Percentiles rank a stretch among this genome's conserved stretches.
Conservation (phyloP, 2,329 filamentous ascomycete genomes). For the Elsinoe arachidis region DNA sequence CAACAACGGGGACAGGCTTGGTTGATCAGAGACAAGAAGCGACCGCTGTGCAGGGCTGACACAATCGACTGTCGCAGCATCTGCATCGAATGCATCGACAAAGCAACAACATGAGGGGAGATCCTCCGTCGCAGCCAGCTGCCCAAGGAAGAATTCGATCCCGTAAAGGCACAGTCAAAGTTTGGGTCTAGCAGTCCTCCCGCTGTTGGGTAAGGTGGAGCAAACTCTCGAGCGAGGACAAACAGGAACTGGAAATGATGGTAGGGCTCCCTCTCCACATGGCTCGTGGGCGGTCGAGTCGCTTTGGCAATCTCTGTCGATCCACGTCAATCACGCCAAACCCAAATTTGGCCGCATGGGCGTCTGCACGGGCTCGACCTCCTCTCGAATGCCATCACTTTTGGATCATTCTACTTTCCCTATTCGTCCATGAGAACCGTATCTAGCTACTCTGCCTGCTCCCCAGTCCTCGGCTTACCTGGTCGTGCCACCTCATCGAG, state of each 20-base stretch:
- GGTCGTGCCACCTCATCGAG: background rate
- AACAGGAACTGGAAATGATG: conserved; percentile 11
- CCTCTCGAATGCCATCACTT: background rate
- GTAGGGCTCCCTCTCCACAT: conserved; percentile 11
- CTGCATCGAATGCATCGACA: background rate
- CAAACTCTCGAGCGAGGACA: background rate
- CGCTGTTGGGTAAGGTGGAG: conserved; percentile 9
- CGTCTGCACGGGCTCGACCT: background rate
- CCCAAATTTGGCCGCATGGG: background rate
- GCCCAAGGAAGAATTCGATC: background rate
- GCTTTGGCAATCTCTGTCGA: background rate
- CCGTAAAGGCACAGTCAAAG: background rate
- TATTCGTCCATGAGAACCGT: background rate
- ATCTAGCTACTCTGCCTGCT: background rate
- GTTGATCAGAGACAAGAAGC: background rate
- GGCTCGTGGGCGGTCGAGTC: background rate
- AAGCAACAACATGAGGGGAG: background rate
- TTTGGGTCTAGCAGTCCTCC: background rate
- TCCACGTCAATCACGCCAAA: conserved; percentile 13
- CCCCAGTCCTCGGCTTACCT: background rate
- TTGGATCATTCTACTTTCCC: conserved; percentile 4
- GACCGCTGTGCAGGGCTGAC: background rate
- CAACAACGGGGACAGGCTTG: background rate
- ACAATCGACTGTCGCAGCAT: background rate
- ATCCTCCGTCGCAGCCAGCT: background rate